phyloP scores from a whole-genome alignment of 306 rosid species.

The Prosopis cineraria region DNA sequence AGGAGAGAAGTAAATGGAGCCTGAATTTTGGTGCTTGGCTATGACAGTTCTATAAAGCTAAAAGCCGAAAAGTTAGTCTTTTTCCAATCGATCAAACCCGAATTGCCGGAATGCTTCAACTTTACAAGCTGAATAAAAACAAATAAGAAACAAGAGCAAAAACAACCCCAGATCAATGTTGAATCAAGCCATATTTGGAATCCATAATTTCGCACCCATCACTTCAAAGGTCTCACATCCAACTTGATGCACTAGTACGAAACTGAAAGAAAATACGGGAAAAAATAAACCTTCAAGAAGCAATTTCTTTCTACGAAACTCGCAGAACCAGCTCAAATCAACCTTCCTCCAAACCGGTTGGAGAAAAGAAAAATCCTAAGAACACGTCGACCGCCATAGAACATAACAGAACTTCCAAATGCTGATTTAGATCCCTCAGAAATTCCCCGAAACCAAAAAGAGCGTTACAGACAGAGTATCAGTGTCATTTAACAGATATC shows the following conservation, averaged over 20 bases:
- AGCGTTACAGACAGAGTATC: constrained; percentile 26
- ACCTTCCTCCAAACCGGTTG: background rate
- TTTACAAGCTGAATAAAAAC: constrained; percentile 19
- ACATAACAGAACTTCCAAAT: constrained; percentile 13
- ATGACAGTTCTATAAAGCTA: constrained; percentile 1
- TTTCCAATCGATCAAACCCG: constrained; percentile 5
- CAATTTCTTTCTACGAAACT: background rate
- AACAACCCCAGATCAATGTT: background rate
- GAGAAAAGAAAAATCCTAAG: background rate
- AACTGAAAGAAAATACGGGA: background rate
- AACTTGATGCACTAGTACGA: constrained; percentile 27
- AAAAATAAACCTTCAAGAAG: background rate
- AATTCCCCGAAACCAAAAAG: background rate
- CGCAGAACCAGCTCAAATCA: constrained; percentile 9
- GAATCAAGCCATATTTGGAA: background rate
- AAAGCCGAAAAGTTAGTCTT: background rate
- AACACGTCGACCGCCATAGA: background rate
- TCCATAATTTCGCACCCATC: constrained; percentile 25
- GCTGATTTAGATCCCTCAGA: background rate
- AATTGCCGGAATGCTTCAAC: background rate
- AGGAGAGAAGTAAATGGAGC: background rate
- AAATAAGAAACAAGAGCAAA: background rate
- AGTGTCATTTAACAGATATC: background rate
- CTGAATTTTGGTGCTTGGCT: background rate
- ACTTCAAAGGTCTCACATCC: constrained; percentile 12